These are phyloP conservation scores for Cladophialophora exuberans DNA, from an alignment of 2,329 filamentous ascomycete species.

Conservation along the genomic window DNA sequence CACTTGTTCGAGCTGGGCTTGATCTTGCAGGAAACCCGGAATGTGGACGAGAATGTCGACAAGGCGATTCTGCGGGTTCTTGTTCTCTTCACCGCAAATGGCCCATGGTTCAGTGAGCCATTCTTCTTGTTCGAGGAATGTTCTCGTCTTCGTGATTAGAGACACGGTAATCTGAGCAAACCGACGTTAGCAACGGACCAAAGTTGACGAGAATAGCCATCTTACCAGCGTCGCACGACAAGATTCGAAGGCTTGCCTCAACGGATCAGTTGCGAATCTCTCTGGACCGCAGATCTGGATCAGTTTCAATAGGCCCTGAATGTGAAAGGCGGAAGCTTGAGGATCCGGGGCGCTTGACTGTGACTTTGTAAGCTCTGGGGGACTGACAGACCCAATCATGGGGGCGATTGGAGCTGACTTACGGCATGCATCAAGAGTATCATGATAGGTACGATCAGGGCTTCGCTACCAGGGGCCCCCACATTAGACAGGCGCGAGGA, in stretches of 20 bases:
- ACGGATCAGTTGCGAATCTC: conserved; percentile 13
- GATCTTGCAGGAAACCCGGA: conserved; percentile 26
- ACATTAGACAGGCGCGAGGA: conserved; percentile 23
- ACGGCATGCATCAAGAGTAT: conserved; percentile 30
- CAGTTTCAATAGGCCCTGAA: conserved; percentile 23
- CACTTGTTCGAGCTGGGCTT: conserved; percentile 16
- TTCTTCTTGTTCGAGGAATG: conserved; percentile 21
- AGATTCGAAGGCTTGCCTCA: conserved; percentile 26
- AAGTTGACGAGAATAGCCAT: too few species aligned
- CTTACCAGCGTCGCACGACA: conserved; percentile 27
- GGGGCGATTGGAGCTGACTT: conserved; percentile 9
- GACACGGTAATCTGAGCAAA: conserved; percentile 18
- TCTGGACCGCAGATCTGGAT: conserved; percentile 25
- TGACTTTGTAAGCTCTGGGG: conserved; percentile 10
- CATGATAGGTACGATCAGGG: conserved; percentile 25
- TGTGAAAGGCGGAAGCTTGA: conserved; percentile 23
- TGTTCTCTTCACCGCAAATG: conserved; percentile 12
- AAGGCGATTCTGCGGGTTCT: conserved; percentile 26
- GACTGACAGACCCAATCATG: not conserved
- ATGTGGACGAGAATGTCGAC: conserved; percentile 26
- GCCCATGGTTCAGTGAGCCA: conserved; percentile 26
- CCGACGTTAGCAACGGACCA: not conserved
- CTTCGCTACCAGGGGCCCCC: conserved; percentile 23
- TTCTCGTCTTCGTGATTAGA: conserved; percentile 25
- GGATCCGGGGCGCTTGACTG: conserved; percentile 25